Evolutionary conservation across 768 basidiomycete genomes (phyloP).

Genomic region (Hemileccinum rubropunctum): DNA sequence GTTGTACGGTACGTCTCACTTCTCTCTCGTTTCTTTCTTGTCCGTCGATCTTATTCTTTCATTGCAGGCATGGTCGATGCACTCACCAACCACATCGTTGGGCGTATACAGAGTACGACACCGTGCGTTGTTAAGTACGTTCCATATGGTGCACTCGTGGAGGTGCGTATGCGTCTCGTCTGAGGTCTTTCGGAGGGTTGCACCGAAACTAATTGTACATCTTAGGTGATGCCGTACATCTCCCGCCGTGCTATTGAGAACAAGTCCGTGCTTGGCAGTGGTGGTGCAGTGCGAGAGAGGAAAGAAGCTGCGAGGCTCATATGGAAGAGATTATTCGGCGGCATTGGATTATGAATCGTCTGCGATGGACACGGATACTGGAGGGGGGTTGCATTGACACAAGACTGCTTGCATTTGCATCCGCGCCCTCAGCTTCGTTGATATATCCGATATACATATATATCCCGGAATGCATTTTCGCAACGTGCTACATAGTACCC

Average conservation of each 20-base stretch:
- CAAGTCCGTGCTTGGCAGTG: conserved; percentile 78
- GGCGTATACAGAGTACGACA: conserved; percentile 44
- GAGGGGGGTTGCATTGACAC: no score
- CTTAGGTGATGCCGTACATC: conserved; percentile 88
- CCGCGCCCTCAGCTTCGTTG: no score
- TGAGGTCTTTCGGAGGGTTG: no score
- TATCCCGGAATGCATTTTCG: no score
- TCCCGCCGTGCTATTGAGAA: conserved; percentile 90
- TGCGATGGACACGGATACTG: no score
- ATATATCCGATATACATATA: no score
- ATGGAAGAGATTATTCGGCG: conserved; percentile 33
- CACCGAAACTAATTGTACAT: background rate
- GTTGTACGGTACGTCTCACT: conserved; percentile 62
- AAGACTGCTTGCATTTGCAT: no score
- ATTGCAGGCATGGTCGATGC: conserved; percentile 80
- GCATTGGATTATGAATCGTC: conserved; percentile 9
- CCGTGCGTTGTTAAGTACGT: conserved; percentile 85
- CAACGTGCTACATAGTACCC: no score
- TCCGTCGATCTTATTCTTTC: background rate
- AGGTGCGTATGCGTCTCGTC: conserved; percentile 39
- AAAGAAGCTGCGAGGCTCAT: conserved; percentile 27
- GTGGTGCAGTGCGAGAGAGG: conserved; percentile 49
- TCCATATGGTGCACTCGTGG: conserved; percentile 70
- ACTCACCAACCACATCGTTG: conserved; percentile 67
- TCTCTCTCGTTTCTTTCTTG: no score